These are phyloP conservation scores for Diddensiella caesifluorescens DNA, from an alignment of 805 yeast species.

Conservation along the genomic window DNA sequence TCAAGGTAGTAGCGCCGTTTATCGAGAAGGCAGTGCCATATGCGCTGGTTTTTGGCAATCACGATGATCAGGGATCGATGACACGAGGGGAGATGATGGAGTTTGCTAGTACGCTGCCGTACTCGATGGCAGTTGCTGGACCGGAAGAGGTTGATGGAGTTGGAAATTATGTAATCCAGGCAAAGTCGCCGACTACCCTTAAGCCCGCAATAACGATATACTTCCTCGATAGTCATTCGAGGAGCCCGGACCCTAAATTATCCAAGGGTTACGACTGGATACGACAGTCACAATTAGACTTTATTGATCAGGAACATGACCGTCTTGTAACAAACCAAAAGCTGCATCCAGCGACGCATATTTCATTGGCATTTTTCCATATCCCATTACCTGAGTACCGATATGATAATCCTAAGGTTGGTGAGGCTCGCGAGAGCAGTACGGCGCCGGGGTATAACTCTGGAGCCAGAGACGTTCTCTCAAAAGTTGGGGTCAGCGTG, in stretches of 20 bases:
- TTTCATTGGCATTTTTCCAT: slow-evolving; percentile 89
- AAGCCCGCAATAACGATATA: slow-evolving; percentile 54
- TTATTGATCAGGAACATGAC: slow-evolving; percentile 39
- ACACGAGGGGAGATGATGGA: slow-evolving; percentile 56
- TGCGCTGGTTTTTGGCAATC: slow-evolving; percentile 86
- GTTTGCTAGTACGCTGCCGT: slow-evolving; percentile 57
- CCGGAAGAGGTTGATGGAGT: slow-evolving; percentile 69
- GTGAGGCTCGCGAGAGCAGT: slow-evolving; percentile 62
- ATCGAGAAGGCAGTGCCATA: slow-evolving; percentile 67
- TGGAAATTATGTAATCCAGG: slow-evolving; percentile 68
- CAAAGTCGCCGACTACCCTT: slow-evolving; percentile 38
- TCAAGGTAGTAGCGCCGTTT: slow-evolving; percentile 70
- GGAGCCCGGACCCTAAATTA: slow-evolving; percentile 50
- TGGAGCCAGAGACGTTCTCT: slow-evolving; percentile 55
- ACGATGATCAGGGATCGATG: slow-evolving; percentile 82
- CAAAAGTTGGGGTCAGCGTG: slow-evolving; percentile 64
- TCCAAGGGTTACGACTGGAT: slow-evolving; percentile 77
- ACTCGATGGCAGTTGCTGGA: slow-evolving; percentile 55
- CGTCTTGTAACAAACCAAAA: slow-evolving; percentile 30
- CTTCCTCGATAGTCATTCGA: slow-evolving; percentile 80
- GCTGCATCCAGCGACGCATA: slow-evolving; percentile 39
- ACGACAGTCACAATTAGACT: slow-evolving; percentile 61
- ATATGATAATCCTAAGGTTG: slow-evolving; percentile 46
- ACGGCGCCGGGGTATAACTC: slow-evolving; percentile 74
- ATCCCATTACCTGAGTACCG: slow-evolving; percentile 87